A percentile compares a stretch with the other conserved stretches of the same genome.
Conservation (phyloP, 106 monocot genomes). For the Dendrobium huoshanense region DNA sequence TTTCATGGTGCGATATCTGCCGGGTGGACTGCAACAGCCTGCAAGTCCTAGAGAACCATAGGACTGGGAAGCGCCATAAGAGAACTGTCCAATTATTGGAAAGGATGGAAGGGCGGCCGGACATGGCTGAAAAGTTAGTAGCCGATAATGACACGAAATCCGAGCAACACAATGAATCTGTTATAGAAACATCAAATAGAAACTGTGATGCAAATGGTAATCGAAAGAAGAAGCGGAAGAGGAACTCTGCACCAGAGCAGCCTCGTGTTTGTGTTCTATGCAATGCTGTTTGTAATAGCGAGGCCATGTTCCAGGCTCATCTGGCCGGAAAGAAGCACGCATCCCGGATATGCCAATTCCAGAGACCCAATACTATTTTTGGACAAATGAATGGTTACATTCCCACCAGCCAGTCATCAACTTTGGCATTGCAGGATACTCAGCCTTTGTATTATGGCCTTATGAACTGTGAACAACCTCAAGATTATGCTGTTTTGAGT, state of each 20-base stretch:
- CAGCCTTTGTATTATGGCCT: not conserved
- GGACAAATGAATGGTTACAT: not conserved
- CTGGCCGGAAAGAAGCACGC: not conserved
- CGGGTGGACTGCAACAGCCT: not conserved
- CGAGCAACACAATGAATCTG: not conserved
- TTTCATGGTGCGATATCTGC: not conserved
- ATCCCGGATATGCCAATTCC: not conserved
- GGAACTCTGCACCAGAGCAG: not conserved
- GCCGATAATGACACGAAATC: not conserved
- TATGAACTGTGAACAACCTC: not conserved
- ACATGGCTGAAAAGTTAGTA: not conserved
- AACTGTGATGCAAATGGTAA: not conserved
- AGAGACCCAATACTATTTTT: not conserved
- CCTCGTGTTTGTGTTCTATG: not conserved
- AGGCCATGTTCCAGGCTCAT: not conserved
- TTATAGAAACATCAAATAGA: not conserved
- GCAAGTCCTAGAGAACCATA: not conserved
- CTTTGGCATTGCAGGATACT: not conserved
- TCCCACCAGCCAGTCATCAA: not conserved
- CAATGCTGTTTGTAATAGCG: not conserved
- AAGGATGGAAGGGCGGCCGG: not conserved
- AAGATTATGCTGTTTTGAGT: not conserved
- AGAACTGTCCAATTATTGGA: not conserved
- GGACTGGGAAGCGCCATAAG: not conserved
- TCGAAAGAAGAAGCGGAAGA: not conserved